Base-by-base conservation (phyloP, 2,329 filamentous ascomycete species). In the Pseudocercospora crystallina region DNA sequence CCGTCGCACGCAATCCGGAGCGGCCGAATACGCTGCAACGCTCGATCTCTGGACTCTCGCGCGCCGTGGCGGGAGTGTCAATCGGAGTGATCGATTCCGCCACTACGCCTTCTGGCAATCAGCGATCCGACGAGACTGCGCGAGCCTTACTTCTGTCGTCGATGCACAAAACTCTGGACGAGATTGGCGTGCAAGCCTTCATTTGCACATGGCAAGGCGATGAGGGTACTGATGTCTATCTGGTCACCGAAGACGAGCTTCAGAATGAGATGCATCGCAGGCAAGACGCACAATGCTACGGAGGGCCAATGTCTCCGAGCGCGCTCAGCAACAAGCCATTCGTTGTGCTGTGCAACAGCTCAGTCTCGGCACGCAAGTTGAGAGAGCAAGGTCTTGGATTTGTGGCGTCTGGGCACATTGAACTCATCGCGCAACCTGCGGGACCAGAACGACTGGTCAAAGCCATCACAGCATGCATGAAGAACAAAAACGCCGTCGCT, bases 381-480 rank as follows among this genome's bases (percentile, higher is more conserved):
- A 37, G 58, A 34, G 56, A 53, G 11, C 46, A 50, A 10, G 57
- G 57, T 5, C 47, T 61, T 3, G 51, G 56, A 26, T 45, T 48
- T 17, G 53, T 59, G n/a, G 56, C 53, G 1, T 54, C 50, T 12
- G 47, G 54, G n/a, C 50, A 55, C 11, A 50, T 62, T 32, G 60
- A 62, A 40, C 57, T 60, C 34, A 59, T 62, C 5, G 53, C 61
- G 5, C 61, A 64, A 38, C 61, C 61, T 14, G 57, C 55, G 30
- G 60, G 59, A 5, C 57, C 61, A 3, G 53, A 57, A 36, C 49
- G 59, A n/a, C 46, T 64, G 2, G 38, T 47, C 13, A 62, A 60
- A 38, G 61, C 59, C 2, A 51, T 64, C 15, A 41, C 51, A 11
- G 46, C 50, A 14, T 63, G 61, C 36, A 8, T 60, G 17, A 42